These are phyloP conservation scores for Drechslerella dactyloides DNA, from an alignment of 2,329 filamentous ascomycete species.

Conservation along the genomic window DNA sequence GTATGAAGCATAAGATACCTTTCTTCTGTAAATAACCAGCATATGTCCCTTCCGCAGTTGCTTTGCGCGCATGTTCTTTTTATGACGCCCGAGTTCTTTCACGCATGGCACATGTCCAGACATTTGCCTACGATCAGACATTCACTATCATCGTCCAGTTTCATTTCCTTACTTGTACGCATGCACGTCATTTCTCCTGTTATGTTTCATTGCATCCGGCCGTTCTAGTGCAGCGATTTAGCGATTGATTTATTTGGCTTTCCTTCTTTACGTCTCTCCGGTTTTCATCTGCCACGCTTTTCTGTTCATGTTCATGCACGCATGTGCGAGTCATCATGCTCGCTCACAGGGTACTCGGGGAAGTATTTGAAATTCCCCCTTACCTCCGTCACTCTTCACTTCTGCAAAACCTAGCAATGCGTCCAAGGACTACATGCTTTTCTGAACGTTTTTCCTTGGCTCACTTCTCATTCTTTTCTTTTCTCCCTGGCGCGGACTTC, in stretches of 20 bases:
- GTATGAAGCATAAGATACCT: slow-evolving; percentile 17
- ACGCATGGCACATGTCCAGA: slow-evolving; percentile 18
- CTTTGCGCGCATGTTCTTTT: slow-evolving; percentile 6
- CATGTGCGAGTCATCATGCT: background rate
- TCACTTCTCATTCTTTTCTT: no score
- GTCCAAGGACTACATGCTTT: no score
- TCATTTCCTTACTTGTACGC: background rate
- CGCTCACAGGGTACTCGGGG: no score
- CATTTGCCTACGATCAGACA: slow-evolving; percentile 41
- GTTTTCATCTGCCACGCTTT: slow-evolving; percentile 22
- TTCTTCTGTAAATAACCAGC: slow-evolving; percentile 34
- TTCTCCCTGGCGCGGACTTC: no score
- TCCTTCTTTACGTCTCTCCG: slow-evolving; percentile 11
- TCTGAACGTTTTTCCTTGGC: no score
- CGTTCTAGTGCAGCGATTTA: slow-evolving; percentile 43
- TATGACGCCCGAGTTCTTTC: slow-evolving; percentile 1
- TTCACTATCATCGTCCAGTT: slow-evolving; percentile 17
- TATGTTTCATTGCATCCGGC: slow-evolving; percentile 7
- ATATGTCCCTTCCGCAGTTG: slow-evolving; percentile 22
- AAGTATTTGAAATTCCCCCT: background rate
- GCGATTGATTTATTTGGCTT: slow-evolving; percentile 28
- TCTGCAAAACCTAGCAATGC: no score
- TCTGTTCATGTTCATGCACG: slow-evolving; percentile 16
- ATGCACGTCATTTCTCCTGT: background rate
- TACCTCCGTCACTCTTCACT: no score